A percentile compares a stretch with the other conserved stretches of the same genome.
Conservation (phyloP, 345 rosid species). For the Microcos paniculata region DNA sequence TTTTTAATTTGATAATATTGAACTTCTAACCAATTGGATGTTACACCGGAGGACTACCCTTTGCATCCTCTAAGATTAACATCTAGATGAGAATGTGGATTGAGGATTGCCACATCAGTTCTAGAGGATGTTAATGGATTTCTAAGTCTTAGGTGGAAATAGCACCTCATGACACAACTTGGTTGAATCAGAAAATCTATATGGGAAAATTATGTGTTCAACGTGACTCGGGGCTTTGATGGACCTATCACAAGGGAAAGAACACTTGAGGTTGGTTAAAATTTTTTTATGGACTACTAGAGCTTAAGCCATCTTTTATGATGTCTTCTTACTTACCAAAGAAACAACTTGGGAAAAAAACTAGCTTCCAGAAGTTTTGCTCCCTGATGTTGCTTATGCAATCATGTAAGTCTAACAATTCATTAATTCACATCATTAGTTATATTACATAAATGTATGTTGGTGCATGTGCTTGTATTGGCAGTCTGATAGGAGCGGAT, state of each 20-base stretch:
- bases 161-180: not conserved
- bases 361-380: not conserved
- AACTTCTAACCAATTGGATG: not conserved
- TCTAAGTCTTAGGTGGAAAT: not conserved
- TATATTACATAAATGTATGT: not conserved
- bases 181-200: too few species aligned
- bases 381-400: not conserved
- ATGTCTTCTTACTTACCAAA: too few species aligned
- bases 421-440: too few species aligned
- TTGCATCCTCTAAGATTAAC: not conserved
- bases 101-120: not conserved
- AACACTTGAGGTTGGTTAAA: not conserved
- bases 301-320: too few species aligned
- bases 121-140: not conserved
- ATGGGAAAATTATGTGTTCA: not conserved
- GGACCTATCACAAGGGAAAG: not conserved
- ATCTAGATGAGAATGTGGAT: not conserved
- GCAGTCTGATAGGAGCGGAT: not conserved
- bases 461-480: not conserved
- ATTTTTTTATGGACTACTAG: not conserved
- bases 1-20: conserved; percentile 1
- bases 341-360: too few species aligned
- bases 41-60: not conserved
- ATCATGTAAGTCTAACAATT: too few species aligned
- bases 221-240: not conserved